phyloP scores from a whole-genome alignment of 805 yeast genomes.

The Candida andamanensis region DNA sequence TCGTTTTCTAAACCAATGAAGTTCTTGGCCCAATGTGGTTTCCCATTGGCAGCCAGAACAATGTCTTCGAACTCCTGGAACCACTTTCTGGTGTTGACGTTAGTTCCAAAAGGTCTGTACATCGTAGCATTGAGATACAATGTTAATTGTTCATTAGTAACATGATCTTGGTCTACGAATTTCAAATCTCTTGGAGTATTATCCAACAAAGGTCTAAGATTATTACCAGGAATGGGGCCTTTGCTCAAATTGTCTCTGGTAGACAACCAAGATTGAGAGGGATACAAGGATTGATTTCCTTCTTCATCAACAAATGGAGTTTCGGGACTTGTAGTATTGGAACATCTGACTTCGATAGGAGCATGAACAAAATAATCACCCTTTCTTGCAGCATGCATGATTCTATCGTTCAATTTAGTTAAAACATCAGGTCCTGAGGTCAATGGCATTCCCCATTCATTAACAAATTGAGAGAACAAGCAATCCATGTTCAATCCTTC shows the following conservation, averaged over 20 bases:
- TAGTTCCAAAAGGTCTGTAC: constrained; percentile 85
- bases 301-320: constrained; percentile 29
- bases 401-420: constrained; percentile 54
- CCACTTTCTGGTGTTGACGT: constrained; percentile 76
- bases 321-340: constrained; percentile 65
- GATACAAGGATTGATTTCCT: constrained; percentile 36
- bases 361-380: constrained; percentile 84
- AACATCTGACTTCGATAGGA: constrained; percentile 91
- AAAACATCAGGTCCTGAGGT: constrained; percentile 70
- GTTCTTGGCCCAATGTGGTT: constrained; percentile 98
- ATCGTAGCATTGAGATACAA: constrained; percentile 89
- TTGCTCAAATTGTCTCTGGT: constrained; percentile 48
- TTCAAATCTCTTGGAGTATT: constrained; percentile 61
- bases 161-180: constrained; percentile 44
- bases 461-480: constrained; percentile 85
- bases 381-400: constrained; percentile 51
- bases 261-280: constrained; percentile 45
- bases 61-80: constrained; percentile 76
- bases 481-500: constrained; percentile 95
- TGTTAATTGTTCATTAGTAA: constrained; percentile 73
- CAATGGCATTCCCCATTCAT: constrained; percentile 96
- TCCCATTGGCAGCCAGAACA: constrained; percentile 75
- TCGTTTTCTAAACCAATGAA: constrained; percentile 55
- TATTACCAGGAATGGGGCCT: constrained; percentile 85
- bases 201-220: constrained; percentile 75